Percentiles rank a stretch among this genome's conserved stretches.
phyloP scores from a whole-genome alignment of 2,329 filamentous ascomycete species.

The Sporothrix phasma region DNA sequence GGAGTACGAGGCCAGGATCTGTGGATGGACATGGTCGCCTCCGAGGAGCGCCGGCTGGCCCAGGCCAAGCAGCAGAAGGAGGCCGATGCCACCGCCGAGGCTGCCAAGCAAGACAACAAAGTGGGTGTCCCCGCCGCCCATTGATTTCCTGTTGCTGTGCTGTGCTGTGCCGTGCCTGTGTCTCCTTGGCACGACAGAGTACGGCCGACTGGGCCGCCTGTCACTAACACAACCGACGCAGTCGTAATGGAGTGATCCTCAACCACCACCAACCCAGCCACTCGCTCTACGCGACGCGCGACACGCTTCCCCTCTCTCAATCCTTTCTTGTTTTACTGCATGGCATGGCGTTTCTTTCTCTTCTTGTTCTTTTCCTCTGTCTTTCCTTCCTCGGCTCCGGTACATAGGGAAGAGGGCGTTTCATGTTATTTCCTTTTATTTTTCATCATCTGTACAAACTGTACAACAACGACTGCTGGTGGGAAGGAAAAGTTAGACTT shows the following conservation, averaged over 20 bases:
- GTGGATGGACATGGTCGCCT: slow-evolving; percentile 85
- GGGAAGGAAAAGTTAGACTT: background rate
- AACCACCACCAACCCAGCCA: background rate
- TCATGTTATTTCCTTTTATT: background rate
- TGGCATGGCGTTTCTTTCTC: slow-evolving; percentile 9
- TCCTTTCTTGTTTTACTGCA: background rate
- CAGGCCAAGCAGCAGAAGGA: slow-evolving; percentile 27
- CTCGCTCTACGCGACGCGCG: background rate
- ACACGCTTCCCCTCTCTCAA: background rate
- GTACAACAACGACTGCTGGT: background rate
- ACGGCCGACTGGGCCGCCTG: background rate
- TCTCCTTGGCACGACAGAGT: background rate
- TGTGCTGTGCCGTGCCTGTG: background rate
- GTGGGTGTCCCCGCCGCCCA: slow-evolving; percentile 15
- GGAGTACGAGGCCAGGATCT: slow-evolving; percentile 78
- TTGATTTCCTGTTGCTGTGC: background rate
- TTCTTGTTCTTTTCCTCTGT: background rate
- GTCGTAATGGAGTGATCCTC: background rate
- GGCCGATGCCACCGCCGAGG: slow-evolving; percentile 14
- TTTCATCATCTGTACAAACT: background rate
- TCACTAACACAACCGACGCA: background rate
- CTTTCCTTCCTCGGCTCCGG: background rate
- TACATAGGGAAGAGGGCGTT: slow-evolving; percentile 1
- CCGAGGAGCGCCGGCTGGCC: slow-evolving; percentile 56
- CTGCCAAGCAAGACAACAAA: slow-evolving; percentile 14